These are phyloP conservation scores for Sphenostylis stenocarpa DNA, from an alignment of 306 rosid species.

Conservation along the genomic window DNA sequence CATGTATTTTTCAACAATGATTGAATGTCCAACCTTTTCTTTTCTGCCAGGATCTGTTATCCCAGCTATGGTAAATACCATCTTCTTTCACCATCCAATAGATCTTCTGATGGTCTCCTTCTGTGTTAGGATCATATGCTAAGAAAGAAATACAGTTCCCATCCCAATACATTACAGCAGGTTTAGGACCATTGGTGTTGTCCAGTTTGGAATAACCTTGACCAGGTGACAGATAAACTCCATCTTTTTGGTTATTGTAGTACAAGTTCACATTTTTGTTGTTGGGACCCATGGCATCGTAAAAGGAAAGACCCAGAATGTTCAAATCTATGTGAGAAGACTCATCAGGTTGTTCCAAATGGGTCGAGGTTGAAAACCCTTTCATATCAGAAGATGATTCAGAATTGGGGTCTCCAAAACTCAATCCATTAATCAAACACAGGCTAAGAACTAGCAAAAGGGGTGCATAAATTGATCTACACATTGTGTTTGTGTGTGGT, in stretches of 20 bases:
- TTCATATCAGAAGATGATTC: background rate
- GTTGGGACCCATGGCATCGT: background rate
- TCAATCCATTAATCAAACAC: background rate
- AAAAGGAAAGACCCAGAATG: background rate
- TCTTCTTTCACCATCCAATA: background rate
- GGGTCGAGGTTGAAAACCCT: too few species aligned
- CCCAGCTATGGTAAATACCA: conserved; percentile 25
- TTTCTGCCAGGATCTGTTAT: background rate
- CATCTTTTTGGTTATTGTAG: background rate
- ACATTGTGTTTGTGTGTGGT: too few species aligned
- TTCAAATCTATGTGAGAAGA: background rate
- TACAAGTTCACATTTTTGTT: background rate
- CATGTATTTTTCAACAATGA: too few species aligned
- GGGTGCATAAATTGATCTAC: background rate
- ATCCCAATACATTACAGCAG: background rate
- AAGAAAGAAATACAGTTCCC: background rate
- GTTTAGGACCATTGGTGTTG: background rate
- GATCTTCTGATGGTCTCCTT: background rate
- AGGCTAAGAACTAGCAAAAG: background rate
- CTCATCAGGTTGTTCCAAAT: too few species aligned
- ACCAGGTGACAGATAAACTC: background rate
- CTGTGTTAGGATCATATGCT: background rate
- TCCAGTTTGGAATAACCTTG: background rate
- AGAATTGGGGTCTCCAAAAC: background rate
- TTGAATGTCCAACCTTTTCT: background rate